phyloP scores from a whole-genome alignment of 75 land plant genomes.

The Pinus taeda region DNA sequence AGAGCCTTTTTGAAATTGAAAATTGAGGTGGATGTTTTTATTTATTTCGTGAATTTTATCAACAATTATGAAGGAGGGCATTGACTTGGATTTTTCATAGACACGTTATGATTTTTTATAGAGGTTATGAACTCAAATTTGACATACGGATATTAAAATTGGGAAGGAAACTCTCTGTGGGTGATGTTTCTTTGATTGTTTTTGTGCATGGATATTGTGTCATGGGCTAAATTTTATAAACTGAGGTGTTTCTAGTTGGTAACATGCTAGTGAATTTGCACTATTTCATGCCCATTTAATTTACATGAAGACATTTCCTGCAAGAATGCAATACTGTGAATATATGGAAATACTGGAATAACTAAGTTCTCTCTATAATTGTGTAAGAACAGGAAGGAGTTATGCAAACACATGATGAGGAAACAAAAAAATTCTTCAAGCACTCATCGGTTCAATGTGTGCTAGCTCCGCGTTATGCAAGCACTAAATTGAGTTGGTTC shows the following conservation, averaged over 20 bases:
- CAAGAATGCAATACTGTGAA: neutral
- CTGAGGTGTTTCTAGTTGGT: neutral
- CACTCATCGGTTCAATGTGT: conserved; percentile 81
- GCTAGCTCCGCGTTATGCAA: conserved; percentile 82
- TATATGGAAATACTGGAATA: neutral
- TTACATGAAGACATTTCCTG: neutral
- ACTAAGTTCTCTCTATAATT: neutral
- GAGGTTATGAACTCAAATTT: neutral
- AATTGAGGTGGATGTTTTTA: neutral
- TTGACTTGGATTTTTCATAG: neutral
- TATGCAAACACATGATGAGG: conserved; percentile 89
- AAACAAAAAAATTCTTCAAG: conserved; percentile 72
- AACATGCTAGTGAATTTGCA: neutral
- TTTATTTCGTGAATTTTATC: neutral
- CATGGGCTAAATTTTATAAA: neutral
- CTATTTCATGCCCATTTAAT: neutral
- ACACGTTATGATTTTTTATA: neutral
- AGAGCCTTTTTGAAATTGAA: neutral
- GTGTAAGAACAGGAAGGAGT: conserved; percentile 65
- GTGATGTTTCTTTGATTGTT: neutral
- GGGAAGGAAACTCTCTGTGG: neutral
- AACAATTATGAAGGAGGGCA: neutral
- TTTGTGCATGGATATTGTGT: neutral
- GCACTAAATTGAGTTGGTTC: conserved; percentile 76
- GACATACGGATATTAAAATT: neutral